Conservation (phyloP, 2,329 filamentous ascomycete genomes). For the Botrytis byssoidea region DNA sequence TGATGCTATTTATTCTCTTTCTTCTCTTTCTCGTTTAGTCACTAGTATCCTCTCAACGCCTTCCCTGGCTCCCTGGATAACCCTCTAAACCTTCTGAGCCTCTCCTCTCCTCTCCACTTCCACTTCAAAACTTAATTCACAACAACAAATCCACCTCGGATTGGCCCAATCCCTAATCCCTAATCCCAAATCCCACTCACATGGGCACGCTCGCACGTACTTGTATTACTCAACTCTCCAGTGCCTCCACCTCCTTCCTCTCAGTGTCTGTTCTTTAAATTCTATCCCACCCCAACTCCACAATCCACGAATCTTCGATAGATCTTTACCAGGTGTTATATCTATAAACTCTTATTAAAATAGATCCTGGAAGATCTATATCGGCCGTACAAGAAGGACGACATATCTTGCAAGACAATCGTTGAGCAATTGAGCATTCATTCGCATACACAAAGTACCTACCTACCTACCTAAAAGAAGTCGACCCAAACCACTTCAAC, state of each 20-base stretch:
- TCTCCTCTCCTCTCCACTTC: background rate
- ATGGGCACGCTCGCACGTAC: constrained; percentile 1
- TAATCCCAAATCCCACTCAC: background rate
- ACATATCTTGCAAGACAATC: constrained; percentile 2
- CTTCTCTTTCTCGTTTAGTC: background rate
- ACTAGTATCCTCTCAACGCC: background rate
- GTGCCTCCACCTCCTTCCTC: background rate
- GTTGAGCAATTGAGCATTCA: constrained; percentile 20
- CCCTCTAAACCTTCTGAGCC: background rate
- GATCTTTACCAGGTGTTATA: background rate
- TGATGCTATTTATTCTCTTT: background rate
- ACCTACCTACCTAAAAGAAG: background rate
- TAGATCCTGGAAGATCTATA: constrained; percentile 22
- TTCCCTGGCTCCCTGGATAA: background rate
- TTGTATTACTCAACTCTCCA: background rate
- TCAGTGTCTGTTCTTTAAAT: background rate
- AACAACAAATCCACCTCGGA: background rate
- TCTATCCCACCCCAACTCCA: background rate
- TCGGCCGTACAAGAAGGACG: background rate
- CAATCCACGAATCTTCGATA: constrained; percentile 1
- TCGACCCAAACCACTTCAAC: constrained; percentile 2
- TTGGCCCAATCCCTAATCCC: background rate
- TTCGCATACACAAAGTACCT: background rate
- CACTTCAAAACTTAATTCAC: background rate
- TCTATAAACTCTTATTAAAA: constrained; percentile 1